These are phyloP conservation scores for Ploettnerulaceae sp. DNA, from an alignment of 2,329 filamentous ascomycete species.

Conservation along the genomic window DNA sequence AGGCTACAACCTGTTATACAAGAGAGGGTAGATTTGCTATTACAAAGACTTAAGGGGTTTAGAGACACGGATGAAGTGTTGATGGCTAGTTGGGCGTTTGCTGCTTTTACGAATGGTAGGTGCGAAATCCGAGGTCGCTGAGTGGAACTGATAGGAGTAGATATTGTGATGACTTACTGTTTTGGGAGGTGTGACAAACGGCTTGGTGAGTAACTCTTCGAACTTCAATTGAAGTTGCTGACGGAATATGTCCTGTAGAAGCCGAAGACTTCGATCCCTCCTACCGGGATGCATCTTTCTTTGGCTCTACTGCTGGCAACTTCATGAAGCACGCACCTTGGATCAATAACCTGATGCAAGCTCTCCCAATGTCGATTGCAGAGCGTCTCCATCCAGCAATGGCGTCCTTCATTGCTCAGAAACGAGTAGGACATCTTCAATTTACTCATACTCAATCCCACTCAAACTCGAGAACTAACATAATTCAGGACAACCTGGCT, in stretches of 20 bases:
- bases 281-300: constrained; percentile 19
- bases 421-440: constrained; percentile 6
- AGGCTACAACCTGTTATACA: constrained; percentile 16
- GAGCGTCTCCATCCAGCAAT: constrained; percentile 8
- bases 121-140: no score
- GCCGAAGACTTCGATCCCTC: constrained; percentile 20
- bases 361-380: constrained; percentile 15
- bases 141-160: background rate
- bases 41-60: constrained; percentile 9
- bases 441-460: no score
- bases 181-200: constrained; percentile 21
- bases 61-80: constrained; percentile 5
- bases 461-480: no score
- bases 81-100: constrained; percentile 9
- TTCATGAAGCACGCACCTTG: constrained; percentile 18
- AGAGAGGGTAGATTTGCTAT: background rate
- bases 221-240: background rate
- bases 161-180: constrained; percentile 7
- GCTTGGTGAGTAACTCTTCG: constrained; percentile 7
- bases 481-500: constrained; percentile 36
- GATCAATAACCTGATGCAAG: constrained; percentile 17
- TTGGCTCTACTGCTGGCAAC: constrained; percentile 13
- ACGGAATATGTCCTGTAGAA: constrained; percentile 10
- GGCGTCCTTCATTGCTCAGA: constrained; percentile 12
- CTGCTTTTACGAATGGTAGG: constrained; percentile 15